Evolutionary conservation across 352 stramenopile species (phyloP).

Genomic region (Phytophthora chlamydospora): DNA sequence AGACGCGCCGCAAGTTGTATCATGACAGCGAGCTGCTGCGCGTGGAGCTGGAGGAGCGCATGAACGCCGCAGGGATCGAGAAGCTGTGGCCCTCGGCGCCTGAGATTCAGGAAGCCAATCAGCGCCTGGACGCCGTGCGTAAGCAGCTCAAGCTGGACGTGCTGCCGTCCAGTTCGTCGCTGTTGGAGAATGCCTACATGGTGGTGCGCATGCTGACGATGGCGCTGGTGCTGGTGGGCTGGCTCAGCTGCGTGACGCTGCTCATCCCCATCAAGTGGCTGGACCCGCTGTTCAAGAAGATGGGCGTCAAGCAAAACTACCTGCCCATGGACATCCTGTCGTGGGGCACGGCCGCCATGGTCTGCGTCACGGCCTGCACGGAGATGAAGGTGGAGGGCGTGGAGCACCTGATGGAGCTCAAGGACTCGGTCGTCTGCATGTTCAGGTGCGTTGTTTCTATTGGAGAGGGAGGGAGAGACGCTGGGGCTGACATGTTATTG

Average conservation of each 20-base stretch:
- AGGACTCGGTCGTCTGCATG: conserved; percentile 82
- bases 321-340: conserved; percentile 79
- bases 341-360: conserved; percentile 53
- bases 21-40: conserved; percentile 74
- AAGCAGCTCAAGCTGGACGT: conserved; percentile 71
- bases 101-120: conserved; percentile 56
- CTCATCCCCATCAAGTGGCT: conserved; percentile 74
- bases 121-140: conserved; percentile 66
- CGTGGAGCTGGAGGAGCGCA: conserved; percentile 79
- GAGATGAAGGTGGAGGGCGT: conserved; percentile 54
- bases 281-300: conserved; percentile 47
- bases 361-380: conserved; percentile 61
- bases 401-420: conserved; percentile 56
- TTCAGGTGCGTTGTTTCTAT: conserved; percentile 57
- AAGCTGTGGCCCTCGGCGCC: conserved; percentile 53
- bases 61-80: conserved; percentile 73
- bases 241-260: conserved; percentile 72
- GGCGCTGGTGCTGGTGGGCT: conserved; percentile 70
- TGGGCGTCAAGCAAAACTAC: conserved; percentile 81
- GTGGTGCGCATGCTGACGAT: conserved; percentile 71
- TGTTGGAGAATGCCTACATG: conserved; percentile 69
- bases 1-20: conserved; percentile 71
- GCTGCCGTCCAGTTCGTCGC: conserved; percentile 44
- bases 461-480: background rate
- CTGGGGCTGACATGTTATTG: conserved; percentile 1